These are phyloP conservation scores for Pharnaceum exiguum DNA, from an alignment of 148 eudicot species.

Conservation along the genomic window DNA sequence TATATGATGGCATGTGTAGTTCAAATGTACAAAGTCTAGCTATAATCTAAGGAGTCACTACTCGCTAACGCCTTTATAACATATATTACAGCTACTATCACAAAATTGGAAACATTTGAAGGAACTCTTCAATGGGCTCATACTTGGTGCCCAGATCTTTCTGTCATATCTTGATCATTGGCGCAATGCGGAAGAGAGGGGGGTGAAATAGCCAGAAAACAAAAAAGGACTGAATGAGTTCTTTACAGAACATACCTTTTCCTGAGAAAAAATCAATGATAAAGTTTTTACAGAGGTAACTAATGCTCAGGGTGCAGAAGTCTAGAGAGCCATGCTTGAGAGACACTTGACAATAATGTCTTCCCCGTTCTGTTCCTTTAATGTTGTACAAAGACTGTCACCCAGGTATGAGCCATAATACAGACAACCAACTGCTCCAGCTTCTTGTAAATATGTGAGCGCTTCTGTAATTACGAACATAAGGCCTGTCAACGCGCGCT, in stretches of 20 bases:
- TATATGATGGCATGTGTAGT: no score
- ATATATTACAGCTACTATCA: no score
- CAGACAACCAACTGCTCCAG: background rate
- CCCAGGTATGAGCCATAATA: constrained; percentile 6
- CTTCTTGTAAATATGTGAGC: background rate
- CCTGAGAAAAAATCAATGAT: constrained; percentile 8
- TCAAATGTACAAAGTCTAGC: no score
- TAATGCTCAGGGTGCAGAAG: constrained; percentile 2
- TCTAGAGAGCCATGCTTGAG: background rate
- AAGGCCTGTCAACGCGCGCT: background rate
- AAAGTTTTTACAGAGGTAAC: constrained; percentile 15
- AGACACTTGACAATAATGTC: constrained; percentile 13
- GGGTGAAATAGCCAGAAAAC: background rate
- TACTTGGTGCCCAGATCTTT: no score
- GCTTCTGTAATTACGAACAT: constrained; percentile 1
- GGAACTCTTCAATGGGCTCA: no score
- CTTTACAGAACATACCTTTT: constrained; percentile 12
- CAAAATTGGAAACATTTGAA: no score
- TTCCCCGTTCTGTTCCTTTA: background rate
- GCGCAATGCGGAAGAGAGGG: no score
- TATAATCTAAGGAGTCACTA: no score
- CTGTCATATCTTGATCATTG: no score
- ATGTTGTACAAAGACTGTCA: constrained; percentile 31
- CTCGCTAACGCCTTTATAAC: no score
- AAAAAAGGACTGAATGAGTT: constrained; percentile 13